A percentile compares a stretch with the other conserved stretches of the same genome.
Evolutionary conservation across 2,329 filamentous ascomycete species (phyloP).

Genomic region (Byssothecium circinans): DNA sequence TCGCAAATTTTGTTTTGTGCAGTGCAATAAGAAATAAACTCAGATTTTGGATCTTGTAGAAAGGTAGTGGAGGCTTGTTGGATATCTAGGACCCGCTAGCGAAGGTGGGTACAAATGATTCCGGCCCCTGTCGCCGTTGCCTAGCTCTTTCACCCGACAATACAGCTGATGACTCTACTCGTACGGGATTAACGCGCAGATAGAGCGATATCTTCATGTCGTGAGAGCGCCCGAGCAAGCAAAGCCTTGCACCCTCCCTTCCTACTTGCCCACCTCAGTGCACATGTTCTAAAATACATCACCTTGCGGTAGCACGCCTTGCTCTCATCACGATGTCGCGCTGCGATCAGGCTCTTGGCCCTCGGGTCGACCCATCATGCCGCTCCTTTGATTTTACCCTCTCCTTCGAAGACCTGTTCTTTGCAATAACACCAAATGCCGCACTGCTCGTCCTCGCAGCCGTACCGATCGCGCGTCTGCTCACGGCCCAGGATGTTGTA

Average conservation of each 20-base stretch:
- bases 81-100: too few species aligned
- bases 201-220: constrained; percentile 6
- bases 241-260: neutral
- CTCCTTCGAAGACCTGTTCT: constrained; percentile 8
- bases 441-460: constrained; percentile 3
- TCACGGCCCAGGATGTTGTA: constrained; percentile 5
- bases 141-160: constrained; percentile 6
- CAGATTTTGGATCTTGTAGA: too few species aligned
- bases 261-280: neutral
- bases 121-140: constrained; percentile 6
- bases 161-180: constrained; percentile 1
- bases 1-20: too few species aligned
- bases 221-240: neutral
- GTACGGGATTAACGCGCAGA: neutral
- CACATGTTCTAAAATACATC: constrained; percentile 1
- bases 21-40: too few species aligned
- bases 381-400: constrained; percentile 12
- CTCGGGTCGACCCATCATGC: constrained; percentile 10
- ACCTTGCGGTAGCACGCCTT: neutral
- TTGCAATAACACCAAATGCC: constrained; percentile 6
- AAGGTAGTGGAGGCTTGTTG: too few species aligned
- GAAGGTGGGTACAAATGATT: constrained; percentile 2
- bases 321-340: constrained; percentile 2
- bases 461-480: constrained; percentile 3
- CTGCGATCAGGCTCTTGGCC: constrained; percentile 7